Percentiles rank a stretch among this genome's conserved stretches.
These are phyloP conservation scores for Nigrograna mackinnonii DNA, from an alignment of 2,329 filamentous ascomycete genomes.

Conservation along the genomic window DNA sequence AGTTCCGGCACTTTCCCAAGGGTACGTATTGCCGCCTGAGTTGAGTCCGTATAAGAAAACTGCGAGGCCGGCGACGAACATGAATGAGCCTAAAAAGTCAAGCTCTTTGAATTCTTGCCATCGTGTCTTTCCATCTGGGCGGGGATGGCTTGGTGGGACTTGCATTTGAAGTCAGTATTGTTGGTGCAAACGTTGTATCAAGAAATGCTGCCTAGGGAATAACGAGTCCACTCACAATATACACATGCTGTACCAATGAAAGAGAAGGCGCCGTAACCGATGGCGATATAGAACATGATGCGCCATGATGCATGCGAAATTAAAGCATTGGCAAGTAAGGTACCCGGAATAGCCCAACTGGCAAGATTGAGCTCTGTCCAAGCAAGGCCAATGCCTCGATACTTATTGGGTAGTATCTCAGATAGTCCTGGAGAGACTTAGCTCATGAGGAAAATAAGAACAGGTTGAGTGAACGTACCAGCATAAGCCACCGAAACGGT, in stretches of 20 bases:
- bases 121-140: constrained; percentile 30
- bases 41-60: constrained; percentile 49
- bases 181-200: too few relatives aligned
- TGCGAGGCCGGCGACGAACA: constrained; percentile 47
- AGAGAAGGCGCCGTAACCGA: constrained; percentile 47
- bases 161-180: too few relatives aligned
- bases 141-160: constrained; percentile 51
- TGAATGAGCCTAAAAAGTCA: constrained; percentile 48
- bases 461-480: constrained; percentile 18
- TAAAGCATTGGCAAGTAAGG: constrained; percentile 45
- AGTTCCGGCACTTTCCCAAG: constrained; percentile 27
- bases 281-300: constrained; percentile 42
- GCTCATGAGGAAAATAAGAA: constrained; percentile 1
- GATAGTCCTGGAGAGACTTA: constrained; percentile 16
- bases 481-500: constrained; percentile 43
- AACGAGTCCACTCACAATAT: too few relatives aligned
- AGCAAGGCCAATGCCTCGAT: constrained; percentile 27
- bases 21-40: constrained; percentile 43
- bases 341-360: constrained; percentile 34
- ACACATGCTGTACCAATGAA: constrained; percentile 48
- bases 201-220: too few relatives aligned
- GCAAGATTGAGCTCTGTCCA: constrained; percentile 24
- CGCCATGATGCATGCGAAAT: constrained; percentile 42
- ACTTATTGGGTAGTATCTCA: constrained; percentile 22
- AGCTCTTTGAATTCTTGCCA: constrained; percentile 36